Evolutionary conservation across 768 basidiomycete species (phyloP).

Genomic region (Tulasnella sp.): DNA sequence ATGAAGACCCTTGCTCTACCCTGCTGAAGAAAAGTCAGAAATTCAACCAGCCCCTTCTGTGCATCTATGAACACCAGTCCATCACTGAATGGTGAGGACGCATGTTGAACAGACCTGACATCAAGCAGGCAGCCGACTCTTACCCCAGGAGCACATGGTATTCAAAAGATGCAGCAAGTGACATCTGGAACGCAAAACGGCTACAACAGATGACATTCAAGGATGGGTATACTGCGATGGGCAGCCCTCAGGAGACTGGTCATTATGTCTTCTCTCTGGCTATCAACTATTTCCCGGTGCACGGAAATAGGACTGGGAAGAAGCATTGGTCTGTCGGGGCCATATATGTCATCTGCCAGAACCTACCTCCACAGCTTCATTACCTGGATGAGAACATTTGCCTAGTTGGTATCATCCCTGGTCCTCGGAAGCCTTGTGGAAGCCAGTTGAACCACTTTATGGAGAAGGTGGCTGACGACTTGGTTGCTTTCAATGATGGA

Average conservation of each 20-base stretch:
- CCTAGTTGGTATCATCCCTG: constrained; percentile 30
- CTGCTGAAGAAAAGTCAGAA: too few species aligned
- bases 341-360: constrained; percentile 29
- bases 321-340: constrained; percentile 27
- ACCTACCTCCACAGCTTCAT: constrained; percentile 27
- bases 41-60: neutral
- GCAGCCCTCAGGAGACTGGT: neutral
- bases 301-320: constrained; percentile 23
- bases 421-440: constrained; percentile 26
- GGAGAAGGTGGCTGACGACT: constrained; percentile 26
- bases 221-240: neutral
- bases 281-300: constrained; percentile 31
- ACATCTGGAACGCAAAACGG: neutral
- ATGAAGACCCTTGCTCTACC: neutral
- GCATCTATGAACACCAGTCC: neutral
- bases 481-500: constrained; percentile 26
- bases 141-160: neutral
- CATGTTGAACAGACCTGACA: neutral
- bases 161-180: neutral
- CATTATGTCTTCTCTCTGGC: constrained; percentile 24
- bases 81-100: neutral
- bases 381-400: constrained; percentile 29
- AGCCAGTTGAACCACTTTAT: constrained; percentile 27
- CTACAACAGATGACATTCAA: neutral
- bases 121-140: neutral